Base-by-base conservation (phyloP, 2,329 filamentous ascomycete genomes). In the Cytospora chrysosperma region DNA sequence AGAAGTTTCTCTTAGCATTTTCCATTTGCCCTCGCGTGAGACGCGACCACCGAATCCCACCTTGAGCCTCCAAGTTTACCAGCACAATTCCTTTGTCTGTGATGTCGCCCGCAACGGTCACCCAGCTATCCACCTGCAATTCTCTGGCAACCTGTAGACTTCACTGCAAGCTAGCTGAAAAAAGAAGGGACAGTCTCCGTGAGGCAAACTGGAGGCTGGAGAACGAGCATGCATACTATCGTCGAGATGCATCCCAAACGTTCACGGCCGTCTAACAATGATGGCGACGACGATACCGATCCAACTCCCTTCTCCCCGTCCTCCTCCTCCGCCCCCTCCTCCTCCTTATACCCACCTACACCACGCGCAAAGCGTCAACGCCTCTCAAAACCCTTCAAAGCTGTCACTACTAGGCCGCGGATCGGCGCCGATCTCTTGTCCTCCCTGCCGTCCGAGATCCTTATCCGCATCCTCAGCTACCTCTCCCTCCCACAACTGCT, bases 381-480 rank as follows among this genome's bases (percentile, higher is more conserved):
- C 51, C 50, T 55, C 34, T 21, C n/a, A 27, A 24, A 49, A 3
- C 3, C 54, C 26, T 5, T 50, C 15, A 21, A 15, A 19, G 9
- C 49, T 24, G 28, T 27, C n/a, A 19, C 32, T 13, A 53, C 40
- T 2, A 6, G 24, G 4, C 6, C n/a, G 19, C 47, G 32, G 19
- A 55, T 28, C 12, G 30, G 51, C 24, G 28, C 73, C 62, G 90
- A 96, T 75, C 80, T 82, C 55, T 75, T 97, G 19, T 91, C 91
- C 8, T 78, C 76, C 10, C 81, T 98, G 58, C 96, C 93, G 67
- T 91, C 97, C 74, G 95, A 99, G 75, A 81, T 98, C 37, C 83
- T 97, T 34, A 79, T 98, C 62, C 90, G 93, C 69, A 90, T 97
- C 65, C 81, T 97, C 40, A 90, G 90, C 5, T 90, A 86, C 72